Evolutionary conservation across 306 rosid species (phyloP), one percentile per base, ranked within the genome.

Genomic region (Luffa aegyptiaca): DNA sequence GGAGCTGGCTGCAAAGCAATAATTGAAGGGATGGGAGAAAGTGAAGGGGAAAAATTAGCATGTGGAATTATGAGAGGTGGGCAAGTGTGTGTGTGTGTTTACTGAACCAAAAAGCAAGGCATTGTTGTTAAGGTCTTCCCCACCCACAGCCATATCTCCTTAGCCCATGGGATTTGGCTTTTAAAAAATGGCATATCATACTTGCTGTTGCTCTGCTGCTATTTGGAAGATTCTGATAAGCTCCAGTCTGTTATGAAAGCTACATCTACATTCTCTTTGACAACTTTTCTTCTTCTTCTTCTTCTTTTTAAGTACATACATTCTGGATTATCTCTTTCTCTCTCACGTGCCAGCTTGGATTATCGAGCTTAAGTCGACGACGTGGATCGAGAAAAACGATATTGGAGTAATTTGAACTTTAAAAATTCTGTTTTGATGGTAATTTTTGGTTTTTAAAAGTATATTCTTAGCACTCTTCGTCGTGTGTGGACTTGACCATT

Each of bases 191-290:
- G 37, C 37, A 59, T 37, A 59, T 59, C 65, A 21, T 31, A 61
- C 48, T 4, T 36, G 41, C 46, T 65, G 44, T 65, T 36, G 12
- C 42, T 36, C 46, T 35, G 21, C 10, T 65, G 72, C 72, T 36
- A 13, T 35, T 65, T 14, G 48, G 18, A 11, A 61, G 72, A 65
- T 65, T 35, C 20, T 21, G 76, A 10, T 45, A 45, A 45, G 56
- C 35, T 70, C 76, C 76, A 70, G 76, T 70, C 76, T 70, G 76
- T 31, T 70, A 18, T 70, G 76, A 70, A n/a, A 70, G 72, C 48
- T 14, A 65, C 72, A 61, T 65, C 21, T 5, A 37, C 72, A 13
- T 11, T 12, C 65, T 10, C 37, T 59, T 59, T 59, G 14, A 59
- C 65, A 59, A 59, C 17, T 49, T 1, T 26, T 26, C 12, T 61